Base-by-base conservation (phyloP, 768 basidiomycete genomes). In the Xerocomus spinulosus region DNA sequence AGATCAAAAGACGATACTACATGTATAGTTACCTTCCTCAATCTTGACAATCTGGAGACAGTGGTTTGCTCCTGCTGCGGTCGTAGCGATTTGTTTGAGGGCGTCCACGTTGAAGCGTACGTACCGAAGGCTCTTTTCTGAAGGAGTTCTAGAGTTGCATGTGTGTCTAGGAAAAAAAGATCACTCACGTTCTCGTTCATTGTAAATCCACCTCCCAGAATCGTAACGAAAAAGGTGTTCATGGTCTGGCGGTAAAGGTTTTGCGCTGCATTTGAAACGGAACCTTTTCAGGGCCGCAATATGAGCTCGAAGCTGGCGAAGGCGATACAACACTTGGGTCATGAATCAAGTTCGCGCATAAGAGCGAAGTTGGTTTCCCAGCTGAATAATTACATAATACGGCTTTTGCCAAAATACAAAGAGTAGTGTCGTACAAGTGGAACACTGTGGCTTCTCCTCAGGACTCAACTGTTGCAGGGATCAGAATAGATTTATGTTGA, bases 31-130 rank as follows among this genome's bases (percentile, higher is more conserved):
- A 50, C 49, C 49, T 48, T 54, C 57, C 2, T 46, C 47, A 5
- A 48, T 44, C 46, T 58, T 57, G 33, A 38, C 35, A 46, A 58
- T 54, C 36, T 49, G 37, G 23, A 57, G 43, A 41, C 63, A 62
- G 9, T 13, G 34, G n/a, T 53, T 41, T 10, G 54, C 49, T 12
- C 45, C 50, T 18, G 44, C 56, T 14, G 34, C 46, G 21, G 38
- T 41, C 20, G 49, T 33, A 14, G 53, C 55, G 9, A 56, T 38
- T 35, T 51, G 52, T 29, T 58, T 51, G 42, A 57, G 36, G 9
- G 36, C 36, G 21, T 37, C 36, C 12, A 13, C 36, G 9, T 37
- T 14, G 21, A 37, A 37, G 12, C 20, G 13, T 8, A 12, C 36
- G 23, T 21, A 14, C 36, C 36, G 20, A 10, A 37, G 21, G 18